These are phyloP conservation scores for Onygenales sp. DNA, from an alignment of 2,329 filamentous ascomycete species.

Conservation along the genomic window DNA sequence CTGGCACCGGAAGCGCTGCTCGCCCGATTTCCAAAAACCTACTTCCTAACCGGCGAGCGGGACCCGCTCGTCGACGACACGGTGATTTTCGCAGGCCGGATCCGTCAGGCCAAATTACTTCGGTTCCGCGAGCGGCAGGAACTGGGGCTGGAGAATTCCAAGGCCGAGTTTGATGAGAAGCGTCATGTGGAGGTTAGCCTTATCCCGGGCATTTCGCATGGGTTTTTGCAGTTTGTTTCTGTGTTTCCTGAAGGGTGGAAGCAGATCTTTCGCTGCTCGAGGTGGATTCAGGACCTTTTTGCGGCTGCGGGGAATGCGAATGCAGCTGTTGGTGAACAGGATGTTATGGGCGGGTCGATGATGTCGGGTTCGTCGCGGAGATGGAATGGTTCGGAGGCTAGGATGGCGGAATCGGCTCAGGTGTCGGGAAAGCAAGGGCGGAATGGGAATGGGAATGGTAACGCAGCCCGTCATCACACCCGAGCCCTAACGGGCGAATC, in stretches of 20 bases:
- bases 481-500: conserved; percentile 44
- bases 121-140: conserved; percentile 48
- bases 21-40: conserved; percentile 83
- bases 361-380: conserved; percentile 7
- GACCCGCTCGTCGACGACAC: conserved; percentile 96
- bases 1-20: conserved; percentile 79
- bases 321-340: conserved; percentile 36
- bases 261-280: conserved; percentile 66
- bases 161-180: conserved; percentile 57
- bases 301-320: conserved; percentile 32
- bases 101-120: conserved; percentile 67
- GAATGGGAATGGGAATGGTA: conserved; percentile 11
- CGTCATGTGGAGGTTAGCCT: conserved; percentile 73
- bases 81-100: conserved; percentile 81
- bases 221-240: conserved; percentile 83
- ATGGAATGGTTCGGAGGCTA: neutral
- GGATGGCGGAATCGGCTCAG: neutral
- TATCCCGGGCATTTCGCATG: conserved; percentile 83
- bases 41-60: conserved; percentile 87
- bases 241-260: conserved; percentile 87
- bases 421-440: neutral
- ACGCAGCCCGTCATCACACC: conserved; percentile 35
- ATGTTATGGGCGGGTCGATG: conserved; percentile 18
- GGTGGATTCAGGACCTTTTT: conserved; percentile 77
- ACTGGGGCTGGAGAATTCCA: conserved; percentile 43